Base-by-base conservation (phyloP, 202 grass and related monocot species). In the Schoenoplectus tabernaemontani region DNA sequence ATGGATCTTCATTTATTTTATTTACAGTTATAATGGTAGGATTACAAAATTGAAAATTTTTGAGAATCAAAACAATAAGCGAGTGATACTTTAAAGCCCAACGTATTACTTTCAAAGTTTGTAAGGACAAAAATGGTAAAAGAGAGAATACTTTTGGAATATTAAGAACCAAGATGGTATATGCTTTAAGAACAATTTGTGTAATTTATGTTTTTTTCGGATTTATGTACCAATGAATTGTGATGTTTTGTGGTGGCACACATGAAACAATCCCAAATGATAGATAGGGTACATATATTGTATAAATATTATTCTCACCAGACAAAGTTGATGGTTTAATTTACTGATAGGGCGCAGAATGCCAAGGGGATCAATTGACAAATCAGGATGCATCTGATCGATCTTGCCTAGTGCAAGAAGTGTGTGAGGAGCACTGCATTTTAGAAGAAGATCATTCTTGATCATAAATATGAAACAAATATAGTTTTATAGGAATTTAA, bases 381-480 rank as follows among this genome's bases (percentile, higher is more conserved):
- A 79, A 88, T 99, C 96, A 67, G 96, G 96, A 96, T 99, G 96
- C 80, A 88, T 73, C 28, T 91, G 90, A 26, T 99, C 96, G 63
- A 99, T 85, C 85, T 99, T 99, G 24, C 96, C 96, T 39, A 87
- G 67, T 60, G 96, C 96, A 79, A 99, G 92, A 79, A 99, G 87
- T 7, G 86, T 82, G 80, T 99, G 92, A 58, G 96, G 92, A 79
- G 96, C 82, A 92, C 96, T 99, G 75, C 82, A 89, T 91, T 62
- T 38, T 64, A 42, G 10, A 19, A 73, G 19, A 26, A 73, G 26
- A 44, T 42, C 51, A 39, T 47, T 81, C 15, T 33, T 70, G 11
- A 64, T 60, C 41, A 46, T 38, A 70, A 12, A 82, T 58, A 64
- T 12, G 32, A 81, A 36, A 70, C 9, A 23, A 33, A 54, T 24